Evolutionary conservation across 768 basidiomycete genomes (phyloP).

Genomic region (Lactarius evosmus): DNA sequence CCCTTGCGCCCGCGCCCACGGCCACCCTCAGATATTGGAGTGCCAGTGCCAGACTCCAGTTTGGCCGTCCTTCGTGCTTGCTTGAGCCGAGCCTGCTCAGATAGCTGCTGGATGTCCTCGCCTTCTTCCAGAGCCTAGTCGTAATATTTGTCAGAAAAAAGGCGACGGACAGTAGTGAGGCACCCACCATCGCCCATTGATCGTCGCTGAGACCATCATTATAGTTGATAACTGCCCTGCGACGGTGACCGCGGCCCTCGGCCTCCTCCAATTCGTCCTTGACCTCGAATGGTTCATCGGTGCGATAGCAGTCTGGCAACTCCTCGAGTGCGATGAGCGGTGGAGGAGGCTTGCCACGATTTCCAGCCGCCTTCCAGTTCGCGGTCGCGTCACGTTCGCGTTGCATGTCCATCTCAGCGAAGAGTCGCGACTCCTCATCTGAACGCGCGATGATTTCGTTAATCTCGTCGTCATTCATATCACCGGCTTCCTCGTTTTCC

Average conservation of each 20-base stretch:
- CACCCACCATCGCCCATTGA: constrained; percentile 79
- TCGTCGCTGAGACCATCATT: constrained; percentile 94
- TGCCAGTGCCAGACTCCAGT: constrained; percentile 57
- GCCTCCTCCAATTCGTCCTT: constrained; percentile 59
- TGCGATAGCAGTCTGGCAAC: constrained; percentile 88
- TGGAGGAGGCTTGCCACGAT: constrained; percentile 73
- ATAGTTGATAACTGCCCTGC: constrained; percentile 82
- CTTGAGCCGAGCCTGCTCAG: constrained; percentile 60
- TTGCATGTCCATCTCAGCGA: constrained; percentile 78
- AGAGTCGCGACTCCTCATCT: constrained; percentile 73
- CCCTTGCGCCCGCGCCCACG: constrained; percentile 50
- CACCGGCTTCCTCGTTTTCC: constrained; percentile 84
- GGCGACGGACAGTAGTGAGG: neutral
- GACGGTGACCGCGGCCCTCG: constrained; percentile 82
- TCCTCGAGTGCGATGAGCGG: constrained; percentile 84
- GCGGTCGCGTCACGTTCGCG: constrained; percentile 66
- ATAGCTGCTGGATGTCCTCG: constrained; percentile 72
- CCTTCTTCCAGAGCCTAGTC: constrained; percentile 72
- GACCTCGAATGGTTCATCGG: constrained; percentile 72
- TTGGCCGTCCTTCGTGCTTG: constrained; percentile 61
- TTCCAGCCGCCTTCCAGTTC: constrained; percentile 67
- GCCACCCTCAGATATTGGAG: constrained; percentile 61
- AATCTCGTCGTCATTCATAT: constrained; percentile 92
- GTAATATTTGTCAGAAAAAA: constrained; percentile 4
- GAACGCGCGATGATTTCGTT: constrained; percentile 88